Evolutionary conservation across 352 stramenopile species (phyloP), one percentile per base, ranked within the genome.

Genomic region (Aphanomyces euteiches): DNA sequence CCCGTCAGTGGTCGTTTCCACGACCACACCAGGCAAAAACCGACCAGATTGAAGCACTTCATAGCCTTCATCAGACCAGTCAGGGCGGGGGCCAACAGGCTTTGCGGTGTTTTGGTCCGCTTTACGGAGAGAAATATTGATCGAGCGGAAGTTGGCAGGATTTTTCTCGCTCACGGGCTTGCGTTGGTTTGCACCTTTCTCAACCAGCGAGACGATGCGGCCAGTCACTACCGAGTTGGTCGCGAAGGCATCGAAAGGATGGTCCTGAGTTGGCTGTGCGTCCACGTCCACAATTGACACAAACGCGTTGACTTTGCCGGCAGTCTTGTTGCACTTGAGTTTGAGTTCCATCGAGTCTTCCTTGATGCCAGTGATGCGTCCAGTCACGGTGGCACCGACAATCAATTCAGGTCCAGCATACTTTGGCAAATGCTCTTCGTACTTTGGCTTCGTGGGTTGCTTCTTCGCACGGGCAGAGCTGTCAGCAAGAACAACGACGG

Each of bases 271-370:
- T 47, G 38, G 58, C 19, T 78, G 74, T 21, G 69, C 76, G 68
- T 96, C 85, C 15, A 95, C 85, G 73, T 96, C 88, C 13, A 91
- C 85, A 64, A 96, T 88, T 13, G 88, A 93, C 4, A 96, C 87
- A 15, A 79, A 76, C 37, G 85, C 76, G 45, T 87, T 75, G 7
- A 95, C 82, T 76, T 93, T 96, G 56, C 88, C 85, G 12, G 78
- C 77, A 67, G 83, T 88, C 74, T 89, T 91, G 47, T 67, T 78
- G 4, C 81, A 83, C 78, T 90, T 85, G 39, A 96, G 70, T 61
- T 90, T 90, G 69, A 96, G 81, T 69, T 96, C 85, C 77, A 96
- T 91, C 57, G 77, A 76, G 72, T 81, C 77, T 69, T 96, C 87
- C 64, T 90, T 91, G 78, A 96, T 92, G 19, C 77, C 76, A 17